phyloP scores from a whole-genome alignment of 2,329 filamentous ascomycete genomes.

The Samsoniella hepiali region DNA sequence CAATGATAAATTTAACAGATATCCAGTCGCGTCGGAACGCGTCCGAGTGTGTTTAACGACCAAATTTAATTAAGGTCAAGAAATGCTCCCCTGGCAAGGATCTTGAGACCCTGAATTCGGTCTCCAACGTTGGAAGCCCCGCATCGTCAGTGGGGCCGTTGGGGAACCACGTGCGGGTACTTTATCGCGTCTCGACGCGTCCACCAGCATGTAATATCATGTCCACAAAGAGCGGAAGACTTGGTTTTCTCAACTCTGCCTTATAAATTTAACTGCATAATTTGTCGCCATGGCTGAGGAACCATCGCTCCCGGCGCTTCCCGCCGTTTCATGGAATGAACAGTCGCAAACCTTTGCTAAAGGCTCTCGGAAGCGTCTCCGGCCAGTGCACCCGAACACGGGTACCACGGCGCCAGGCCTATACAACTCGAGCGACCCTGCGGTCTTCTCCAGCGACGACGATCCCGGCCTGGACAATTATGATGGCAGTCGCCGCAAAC shows the following conservation, averaged over 20 bases:
- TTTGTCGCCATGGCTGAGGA: conserved; percentile 38
- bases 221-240: not conserved
- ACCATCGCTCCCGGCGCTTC: conserved; percentile 39
- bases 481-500: conserved; percentile 51
- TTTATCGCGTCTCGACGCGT: conserved; percentile 16
- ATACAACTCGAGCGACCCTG: conserved; percentile 64
- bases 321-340: conserved; percentile 38
- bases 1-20: not conserved
- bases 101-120: conserved; percentile 6
- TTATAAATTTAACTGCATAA: not conserved
- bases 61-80: not conserved
- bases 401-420: conserved; percentile 12
- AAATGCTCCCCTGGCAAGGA: not conserved
- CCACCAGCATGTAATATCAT: not conserved
- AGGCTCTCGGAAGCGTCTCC: conserved; percentile 39
- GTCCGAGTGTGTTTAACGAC: not conserved
- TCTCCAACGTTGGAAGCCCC: not conserved
- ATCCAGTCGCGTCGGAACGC: not conserved
- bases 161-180: conserved; percentile 8
- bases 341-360: conserved; percentile 39
- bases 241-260: not conserved
- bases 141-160: conserved; percentile 8
- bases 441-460: conserved; percentile 70
- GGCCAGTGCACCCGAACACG: conserved; percentile 28
- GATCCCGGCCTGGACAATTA: conserved; percentile 67